These are phyloP conservation scores for Xylariaceae sp. DNA, from an alignment of 2,329 filamentous ascomycete species.

Conservation along the genomic window DNA sequence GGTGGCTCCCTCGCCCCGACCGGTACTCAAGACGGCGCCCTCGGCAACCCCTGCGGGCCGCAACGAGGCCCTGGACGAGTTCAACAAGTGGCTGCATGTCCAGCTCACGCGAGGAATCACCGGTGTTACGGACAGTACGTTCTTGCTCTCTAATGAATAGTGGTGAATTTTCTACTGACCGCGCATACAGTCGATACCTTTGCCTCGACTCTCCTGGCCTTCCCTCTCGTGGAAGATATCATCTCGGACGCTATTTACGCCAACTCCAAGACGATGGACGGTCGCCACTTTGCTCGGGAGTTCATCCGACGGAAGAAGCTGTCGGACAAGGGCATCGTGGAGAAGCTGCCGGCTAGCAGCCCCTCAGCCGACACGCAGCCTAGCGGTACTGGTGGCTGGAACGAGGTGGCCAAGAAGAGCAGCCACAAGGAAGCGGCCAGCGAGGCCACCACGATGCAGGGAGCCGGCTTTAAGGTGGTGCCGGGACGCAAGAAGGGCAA, in stretches of 20 bases:
- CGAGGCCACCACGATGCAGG: slow-evolving; percentile 35
- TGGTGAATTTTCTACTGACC: no score
- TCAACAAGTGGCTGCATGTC: slow-evolving; percentile 83
- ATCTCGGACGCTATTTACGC: slow-evolving; percentile 88
- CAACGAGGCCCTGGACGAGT: slow-evolving; percentile 71
- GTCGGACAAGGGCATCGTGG: slow-evolving; percentile 83
- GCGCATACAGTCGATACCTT: slow-evolving; percentile 65
- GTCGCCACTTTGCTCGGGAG: slow-evolving; percentile 87
- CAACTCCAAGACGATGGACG: slow-evolving; percentile 82
- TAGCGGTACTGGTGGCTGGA: slow-evolving; percentile 64
- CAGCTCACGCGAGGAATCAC: slow-evolving; percentile 69
- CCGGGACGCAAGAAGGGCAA: slow-evolving; percentile 86
- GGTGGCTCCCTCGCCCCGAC: slow-evolving; percentile 39
- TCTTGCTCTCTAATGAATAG: background rate
- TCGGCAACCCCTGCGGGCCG: slow-evolving; percentile 37
- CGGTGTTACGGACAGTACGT: slow-evolving; percentile 45
- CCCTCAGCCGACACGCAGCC: slow-evolving; percentile 35
- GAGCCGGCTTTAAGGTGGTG: slow-evolving; percentile 80
- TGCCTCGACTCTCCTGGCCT: slow-evolving; percentile 63
- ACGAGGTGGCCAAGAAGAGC: slow-evolving; percentile 93
- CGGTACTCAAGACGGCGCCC: slow-evolving; percentile 41
- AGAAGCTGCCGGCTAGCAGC: slow-evolving; percentile 56
- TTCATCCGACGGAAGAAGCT: slow-evolving; percentile 89
- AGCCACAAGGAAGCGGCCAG: slow-evolving; percentile 40
- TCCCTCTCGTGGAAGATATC: slow-evolving; percentile 70